These are phyloP conservation scores for Posidonia australis DNA, from an alignment of 106 monocot genomes.

Conservation along the genomic window DNA sequence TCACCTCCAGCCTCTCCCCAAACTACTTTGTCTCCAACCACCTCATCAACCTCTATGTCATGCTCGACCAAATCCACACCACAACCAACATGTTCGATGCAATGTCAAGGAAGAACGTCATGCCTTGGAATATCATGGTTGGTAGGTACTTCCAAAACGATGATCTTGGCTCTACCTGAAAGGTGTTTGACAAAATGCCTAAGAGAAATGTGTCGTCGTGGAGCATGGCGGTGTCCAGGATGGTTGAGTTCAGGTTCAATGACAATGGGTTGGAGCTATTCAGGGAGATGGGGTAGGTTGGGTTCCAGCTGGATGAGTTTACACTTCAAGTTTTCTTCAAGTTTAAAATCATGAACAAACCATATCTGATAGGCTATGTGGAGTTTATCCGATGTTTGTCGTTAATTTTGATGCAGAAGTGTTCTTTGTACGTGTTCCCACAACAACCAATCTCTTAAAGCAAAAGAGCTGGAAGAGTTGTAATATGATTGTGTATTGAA, in stretches of 20 bases:
- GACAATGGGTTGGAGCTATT: slow-evolving; percentile 39
- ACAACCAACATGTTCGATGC: slow-evolving; percentile 26
- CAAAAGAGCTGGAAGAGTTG: too few species aligned
- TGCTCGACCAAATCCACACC: slow-evolving; percentile 11
- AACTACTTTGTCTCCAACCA: slow-evolving; percentile 71
- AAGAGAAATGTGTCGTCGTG: slow-evolving; percentile 58
- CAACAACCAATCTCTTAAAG: too few species aligned
- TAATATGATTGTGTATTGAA: too few species aligned
- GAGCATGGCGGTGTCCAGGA: slow-evolving; percentile 57
- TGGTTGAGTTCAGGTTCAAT: slow-evolving; percentile 36
- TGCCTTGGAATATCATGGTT: slow-evolving; percentile 61
- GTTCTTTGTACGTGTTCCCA: too few species aligned
- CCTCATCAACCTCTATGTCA: slow-evolving; percentile 54
- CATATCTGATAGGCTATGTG: too few species aligned
- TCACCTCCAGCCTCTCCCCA: slow-evolving; percentile 39
- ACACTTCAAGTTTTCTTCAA: too few species aligned
- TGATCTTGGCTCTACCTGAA: slow-evolving; percentile 26
- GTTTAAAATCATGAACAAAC: too few species aligned
- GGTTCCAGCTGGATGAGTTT: slow-evolving; percentile 52
- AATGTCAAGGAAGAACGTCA: slow-evolving; percentile 55
- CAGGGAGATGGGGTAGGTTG: slow-evolving; percentile 23
- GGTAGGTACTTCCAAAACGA: slow-evolving; percentile 39
- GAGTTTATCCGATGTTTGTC: too few species aligned
- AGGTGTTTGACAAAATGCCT: slow-evolving; percentile 53
- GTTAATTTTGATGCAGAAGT: too few species aligned